Conservation (phyloP, 202 grass and related monocot genomes). For the Tripidium arundinaceum region DNA sequence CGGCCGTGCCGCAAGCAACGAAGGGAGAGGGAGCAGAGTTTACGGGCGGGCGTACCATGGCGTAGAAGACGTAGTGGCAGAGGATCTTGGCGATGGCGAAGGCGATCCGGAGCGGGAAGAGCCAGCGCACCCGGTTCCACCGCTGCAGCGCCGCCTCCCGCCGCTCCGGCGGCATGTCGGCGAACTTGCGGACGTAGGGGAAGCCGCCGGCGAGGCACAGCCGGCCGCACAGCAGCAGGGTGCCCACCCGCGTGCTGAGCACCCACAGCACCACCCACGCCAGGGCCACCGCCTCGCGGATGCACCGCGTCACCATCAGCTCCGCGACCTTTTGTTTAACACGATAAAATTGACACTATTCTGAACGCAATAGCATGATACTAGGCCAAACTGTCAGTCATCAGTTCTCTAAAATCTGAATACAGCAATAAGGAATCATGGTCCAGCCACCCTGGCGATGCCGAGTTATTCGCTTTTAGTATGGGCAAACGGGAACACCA, state of each 20-base stretch:
- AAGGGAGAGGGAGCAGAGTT: background rate
- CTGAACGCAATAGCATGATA: too few species aligned
- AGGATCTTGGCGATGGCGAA: constrained; percentile 59
- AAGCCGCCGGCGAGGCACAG: constrained; percentile 29
- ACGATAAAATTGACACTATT: too few species aligned
- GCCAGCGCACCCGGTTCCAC: constrained; percentile 44
- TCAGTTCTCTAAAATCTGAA: background rate
- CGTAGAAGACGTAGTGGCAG: constrained; percentile 60
- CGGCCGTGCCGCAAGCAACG: background rate
- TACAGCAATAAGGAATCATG: background rate
- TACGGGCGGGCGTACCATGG: constrained; percentile 33
- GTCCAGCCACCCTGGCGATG: background rate
- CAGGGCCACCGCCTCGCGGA: constrained; percentile 49
- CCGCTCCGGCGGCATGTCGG: constrained; percentile 43
- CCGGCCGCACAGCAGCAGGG: constrained; percentile 57
- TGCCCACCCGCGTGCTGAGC: constrained; percentile 63
- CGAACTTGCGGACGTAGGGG: constrained; percentile 53
- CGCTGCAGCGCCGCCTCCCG: constrained; percentile 55
- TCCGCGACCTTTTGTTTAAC: constrained; percentile 66
- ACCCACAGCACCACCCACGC: constrained; percentile 57
- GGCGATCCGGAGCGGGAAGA: constrained; percentile 48
- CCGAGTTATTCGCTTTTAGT: background rate
- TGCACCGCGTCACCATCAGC: constrained; percentile 49
- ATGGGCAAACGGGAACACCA: background rate
- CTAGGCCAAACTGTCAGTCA: background rate